These are phyloP conservation scores for Flammula alnicola DNA, from an alignment of 1,284 basidiomycete genomes.

Conservation along the genomic window DNA sequence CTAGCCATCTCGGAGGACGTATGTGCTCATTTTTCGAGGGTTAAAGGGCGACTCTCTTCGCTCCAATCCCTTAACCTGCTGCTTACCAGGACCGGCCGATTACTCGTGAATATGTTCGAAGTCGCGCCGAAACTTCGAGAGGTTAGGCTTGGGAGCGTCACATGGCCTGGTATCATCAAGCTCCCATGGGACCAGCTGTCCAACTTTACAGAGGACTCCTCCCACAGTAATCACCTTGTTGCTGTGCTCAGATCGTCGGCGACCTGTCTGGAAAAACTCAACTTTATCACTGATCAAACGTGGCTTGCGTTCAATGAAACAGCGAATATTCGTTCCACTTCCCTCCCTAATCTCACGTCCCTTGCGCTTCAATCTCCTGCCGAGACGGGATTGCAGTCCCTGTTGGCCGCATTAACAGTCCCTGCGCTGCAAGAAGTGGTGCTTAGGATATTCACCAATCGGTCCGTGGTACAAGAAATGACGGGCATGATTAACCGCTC, in stretches of 20 bases:
- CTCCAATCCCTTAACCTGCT: slow-evolving; percentile 13
- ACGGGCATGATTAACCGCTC: slow-evolving; percentile 12
- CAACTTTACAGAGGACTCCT: slow-evolving; percentile 16
- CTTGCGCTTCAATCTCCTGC: slow-evolving; percentile 11
- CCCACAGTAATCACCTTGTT: slow-evolving; percentile 8
- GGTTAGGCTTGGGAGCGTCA: slow-evolving; percentile 10
- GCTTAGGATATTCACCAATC: slow-evolving; percentile 1
- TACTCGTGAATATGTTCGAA: slow-evolving; percentile 18
- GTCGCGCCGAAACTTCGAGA: slow-evolving; percentile 15
- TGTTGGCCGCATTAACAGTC: slow-evolving; percentile 12
- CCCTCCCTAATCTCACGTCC: slow-evolving; percentile 10
- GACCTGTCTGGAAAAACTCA: slow-evolving; percentile 6
- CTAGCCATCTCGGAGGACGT: slow-evolving; percentile 14
- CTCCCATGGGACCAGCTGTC: slow-evolving; percentile 21
- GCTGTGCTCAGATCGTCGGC: slow-evolving; percentile 7
- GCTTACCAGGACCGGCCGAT: slow-evolving; percentile 5
- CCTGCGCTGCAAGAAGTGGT: slow-evolving; percentile 14
- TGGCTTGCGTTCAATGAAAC: slow-evolving; percentile 1
- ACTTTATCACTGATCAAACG: slow-evolving; percentile 12
- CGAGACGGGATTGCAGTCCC: background rate
- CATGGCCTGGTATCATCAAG: slow-evolving; percentile 12
- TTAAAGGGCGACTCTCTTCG: slow-evolving; percentile 18
- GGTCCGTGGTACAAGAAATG: background rate
- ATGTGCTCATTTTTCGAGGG: slow-evolving; percentile 14
- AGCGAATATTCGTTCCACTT: slow-evolving; percentile 4